Conservation (phyloP, 1,284 basidiomycete genomes). For the Malassezia equina region DNA sequence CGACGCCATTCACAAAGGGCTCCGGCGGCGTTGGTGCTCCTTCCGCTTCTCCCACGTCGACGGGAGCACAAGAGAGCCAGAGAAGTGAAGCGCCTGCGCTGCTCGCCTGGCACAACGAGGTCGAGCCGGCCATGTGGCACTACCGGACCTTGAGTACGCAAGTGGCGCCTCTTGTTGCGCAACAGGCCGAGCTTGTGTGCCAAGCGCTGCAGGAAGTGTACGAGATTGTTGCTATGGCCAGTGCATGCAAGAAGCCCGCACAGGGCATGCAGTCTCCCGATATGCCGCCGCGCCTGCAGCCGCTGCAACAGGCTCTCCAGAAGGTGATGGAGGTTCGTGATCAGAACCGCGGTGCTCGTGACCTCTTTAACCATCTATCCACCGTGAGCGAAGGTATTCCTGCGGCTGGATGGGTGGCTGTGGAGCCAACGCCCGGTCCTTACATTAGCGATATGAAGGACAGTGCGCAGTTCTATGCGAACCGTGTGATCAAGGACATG, state of each 20-base stretch:
- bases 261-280: constrained; percentile 56
- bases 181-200: constrained; percentile 11
- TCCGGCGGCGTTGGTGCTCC: too few relatives aligned
- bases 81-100: constrained; percentile 56
- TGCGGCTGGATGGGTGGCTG: constrained; percentile 82
- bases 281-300: constrained; percentile 59
- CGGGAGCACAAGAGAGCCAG: too few relatives aligned
- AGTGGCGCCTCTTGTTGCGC: constrained; percentile 62
- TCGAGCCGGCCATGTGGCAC: constrained; percentile 64
- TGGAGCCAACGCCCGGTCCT: constrained; percentile 69
- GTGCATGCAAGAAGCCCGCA: constrained; percentile 60
- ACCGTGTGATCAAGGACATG: constrained; percentile 81
- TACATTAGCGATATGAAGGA: constrained; percentile 79
- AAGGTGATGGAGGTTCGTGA: constrained; percentile 72
- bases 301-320: constrained; percentile 65
- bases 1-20: too few relatives aligned
- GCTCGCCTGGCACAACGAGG: constrained; percentile 62
- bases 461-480: constrained; percentile 76
- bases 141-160: constrained; percentile 65
- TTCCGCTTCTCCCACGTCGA: too few relatives aligned
- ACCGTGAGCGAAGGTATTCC: constrained; percentile 71
- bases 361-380: constrained; percentile 71
- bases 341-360: constrained; percentile 66
- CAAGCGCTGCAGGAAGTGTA: constrained; percentile 61
- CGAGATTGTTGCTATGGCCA: constrained; percentile 60